Evolutionary conservation across 306 rosid genomes (phyloP).

Genomic region (Carpinus viminea): DNA sequence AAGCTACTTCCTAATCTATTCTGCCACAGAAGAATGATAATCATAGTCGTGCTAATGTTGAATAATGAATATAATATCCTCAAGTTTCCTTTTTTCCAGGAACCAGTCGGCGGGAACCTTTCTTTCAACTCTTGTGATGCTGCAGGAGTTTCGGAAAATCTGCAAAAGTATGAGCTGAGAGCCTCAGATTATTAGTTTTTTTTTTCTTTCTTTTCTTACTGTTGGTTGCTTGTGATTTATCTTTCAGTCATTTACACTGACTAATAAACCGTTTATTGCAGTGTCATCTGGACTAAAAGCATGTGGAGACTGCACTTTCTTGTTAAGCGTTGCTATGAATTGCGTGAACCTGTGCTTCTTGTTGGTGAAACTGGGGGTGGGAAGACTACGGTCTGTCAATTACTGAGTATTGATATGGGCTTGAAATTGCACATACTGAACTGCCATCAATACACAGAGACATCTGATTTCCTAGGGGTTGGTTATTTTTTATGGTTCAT

Average conservation of each 20-base stretch:
- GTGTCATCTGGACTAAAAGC: slow-evolving; percentile 64
- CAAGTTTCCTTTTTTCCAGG: slow-evolving; percentile 36
- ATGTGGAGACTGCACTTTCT: slow-evolving; percentile 81
- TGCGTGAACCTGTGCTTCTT: slow-evolving; percentile 87
- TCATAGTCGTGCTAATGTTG: background rate
- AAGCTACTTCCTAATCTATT: background rate
- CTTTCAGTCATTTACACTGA: slow-evolving; percentile 10
- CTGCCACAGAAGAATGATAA: background rate
- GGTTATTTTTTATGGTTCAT: slow-evolving; percentile 28
- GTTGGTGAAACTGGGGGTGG: slow-evolving; percentile 99
- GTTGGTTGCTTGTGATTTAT: background rate
- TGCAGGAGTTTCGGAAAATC: slow-evolving; percentile 34
- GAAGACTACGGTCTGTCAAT: slow-evolving; percentile 94
- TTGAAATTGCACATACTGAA: slow-evolving; percentile 73
- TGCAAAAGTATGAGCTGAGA: slow-evolving; percentile 47
- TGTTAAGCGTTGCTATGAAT: slow-evolving; percentile 69
- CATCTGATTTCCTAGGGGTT: slow-evolving; percentile 98
- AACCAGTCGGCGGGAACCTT: slow-evolving; percentile 29
- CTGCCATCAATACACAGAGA: slow-evolving; percentile 95
- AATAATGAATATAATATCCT: slow-evolving; percentile 2
- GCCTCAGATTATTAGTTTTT: background rate
- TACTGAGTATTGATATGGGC: slow-evolving; percentile 64
- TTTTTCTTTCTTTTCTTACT: background rate
- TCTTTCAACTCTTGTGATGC: slow-evolving; percentile 36
- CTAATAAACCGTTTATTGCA: slow-evolving; percentile 39